Evolutionary conservation across 306 rosid genomes (phyloP).

Genomic region (Senna tora): DNA sequence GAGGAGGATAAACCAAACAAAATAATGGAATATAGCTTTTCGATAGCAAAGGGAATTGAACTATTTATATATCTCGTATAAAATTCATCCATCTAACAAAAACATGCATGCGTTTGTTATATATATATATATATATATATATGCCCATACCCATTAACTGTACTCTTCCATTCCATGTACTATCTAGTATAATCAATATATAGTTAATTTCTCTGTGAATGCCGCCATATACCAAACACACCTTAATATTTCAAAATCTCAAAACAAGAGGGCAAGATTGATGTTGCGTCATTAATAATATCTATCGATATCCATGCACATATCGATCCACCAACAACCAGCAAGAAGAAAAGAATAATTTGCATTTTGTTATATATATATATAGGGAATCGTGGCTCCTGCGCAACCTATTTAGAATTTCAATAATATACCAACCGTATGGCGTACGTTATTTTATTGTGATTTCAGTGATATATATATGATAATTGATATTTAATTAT

Average conservation of each 20-base stretch:
- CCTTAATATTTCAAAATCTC: not conserved
- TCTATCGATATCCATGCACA: not conserved
- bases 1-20: slow-evolving; percentile 8
- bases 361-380: not conserved
- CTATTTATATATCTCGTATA: not conserved
- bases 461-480: slow-evolving; percentile 1
- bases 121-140: not conserved
- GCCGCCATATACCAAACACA: not conserved
- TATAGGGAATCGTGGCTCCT: slow-evolving; percentile 14
- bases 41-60: not conserved
- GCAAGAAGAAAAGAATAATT: not conserved
- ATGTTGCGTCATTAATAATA: not conserved
- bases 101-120: not conserved
- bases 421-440: slow-evolving; percentile 4
- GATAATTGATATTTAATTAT: slow-evolving; percentile 23
- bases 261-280: not conserved
- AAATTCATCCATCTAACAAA: not conserved
- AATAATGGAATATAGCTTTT: not conserved
- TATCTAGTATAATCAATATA: not conserved
- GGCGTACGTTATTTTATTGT: slow-evolving; percentile 6
- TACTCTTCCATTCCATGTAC: not conserved
- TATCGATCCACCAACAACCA: not conserved
- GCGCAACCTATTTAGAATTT: slow-evolving; percentile 3
- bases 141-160: not conserved
- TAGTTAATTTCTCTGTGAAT: not conserved